These are phyloP conservation scores for Ciborinia camelliae DNA, from an alignment of 2,329 filamentous ascomycete genomes.

Conservation along the genomic window DNA sequence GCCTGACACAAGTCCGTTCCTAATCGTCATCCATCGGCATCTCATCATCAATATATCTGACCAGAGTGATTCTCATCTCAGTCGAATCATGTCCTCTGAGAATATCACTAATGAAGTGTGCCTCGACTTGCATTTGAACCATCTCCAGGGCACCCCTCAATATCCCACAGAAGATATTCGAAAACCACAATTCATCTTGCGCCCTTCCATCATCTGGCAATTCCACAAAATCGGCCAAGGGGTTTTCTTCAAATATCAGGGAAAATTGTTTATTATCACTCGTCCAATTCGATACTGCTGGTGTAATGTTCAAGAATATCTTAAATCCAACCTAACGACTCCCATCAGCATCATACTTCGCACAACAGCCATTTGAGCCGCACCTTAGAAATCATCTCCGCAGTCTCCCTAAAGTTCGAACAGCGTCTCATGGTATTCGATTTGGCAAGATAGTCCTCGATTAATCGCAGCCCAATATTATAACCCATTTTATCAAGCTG, in stretches of 20 bases:
- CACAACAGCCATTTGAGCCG: not conserved
- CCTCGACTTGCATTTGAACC: slow-evolving; percentile 99
- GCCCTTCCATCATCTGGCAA: slow-evolving; percentile 91
- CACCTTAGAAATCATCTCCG: slow-evolving; percentile 94
- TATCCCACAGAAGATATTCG: slow-evolving; percentile 93
- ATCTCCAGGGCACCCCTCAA: slow-evolving; percentile 90
- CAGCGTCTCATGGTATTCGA: slow-evolving; percentile 86
- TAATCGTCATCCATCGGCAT: slow-evolving; percentile 94
- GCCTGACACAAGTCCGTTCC: not conserved
- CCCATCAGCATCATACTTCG: not conserved
- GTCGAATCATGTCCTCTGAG: slow-evolving; percentile 92
- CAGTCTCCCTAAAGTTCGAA: slow-evolving; percentile 89
- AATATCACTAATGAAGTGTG: slow-evolving; percentile 92
- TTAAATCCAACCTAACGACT: slow-evolving; percentile 83
- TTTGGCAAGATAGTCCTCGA: slow-evolving; percentile 97
- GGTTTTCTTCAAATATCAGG: slow-evolving; percentile 94
- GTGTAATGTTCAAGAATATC: slow-evolving; percentile 96
- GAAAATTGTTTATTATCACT: slow-evolving; percentile 96
- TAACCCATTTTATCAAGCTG: slow-evolving; percentile 99
- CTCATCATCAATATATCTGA: slow-evolving; percentile 96
- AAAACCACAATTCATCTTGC: slow-evolving; percentile 97
- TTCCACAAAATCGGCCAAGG: slow-evolving; percentile 94
- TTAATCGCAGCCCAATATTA: slow-evolving; percentile 92
- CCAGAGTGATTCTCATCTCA: slow-evolving; percentile 89
- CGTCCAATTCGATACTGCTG: slow-evolving; percentile 91